These are phyloP conservation scores for Sporodiniella umbellata DNA, from an alignment of 371 early-diverging fungal genomes.

Conservation along the genomic window DNA sequence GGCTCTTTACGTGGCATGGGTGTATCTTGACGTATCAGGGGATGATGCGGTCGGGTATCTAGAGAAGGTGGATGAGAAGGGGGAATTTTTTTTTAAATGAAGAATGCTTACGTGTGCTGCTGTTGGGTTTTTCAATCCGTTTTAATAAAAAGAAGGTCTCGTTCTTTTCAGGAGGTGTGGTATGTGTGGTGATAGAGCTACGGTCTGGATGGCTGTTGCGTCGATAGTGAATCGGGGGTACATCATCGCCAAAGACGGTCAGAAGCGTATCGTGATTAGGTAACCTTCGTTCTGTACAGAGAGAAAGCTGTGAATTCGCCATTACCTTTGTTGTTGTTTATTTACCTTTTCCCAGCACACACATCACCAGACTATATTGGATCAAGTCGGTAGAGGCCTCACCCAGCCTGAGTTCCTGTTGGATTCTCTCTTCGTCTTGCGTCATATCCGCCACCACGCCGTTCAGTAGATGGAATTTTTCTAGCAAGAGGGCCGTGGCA, in stretches of 20 bases:
- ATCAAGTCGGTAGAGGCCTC: no score
- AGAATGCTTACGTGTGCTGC: not conserved
- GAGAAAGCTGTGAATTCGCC: conserved; percentile 6
- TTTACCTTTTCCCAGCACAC: conserved; percentile 23
- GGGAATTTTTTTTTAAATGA: not conserved
- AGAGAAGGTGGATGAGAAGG: not conserved
- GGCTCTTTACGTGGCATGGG: conserved; percentile 31
- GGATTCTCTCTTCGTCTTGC: conserved; percentile 13
- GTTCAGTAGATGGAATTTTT: conserved; percentile 49
- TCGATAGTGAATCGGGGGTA: conserved; percentile 32
- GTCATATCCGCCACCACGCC: conserved; percentile 37
- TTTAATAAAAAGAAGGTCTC: conserved; percentile 42
- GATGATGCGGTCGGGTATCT: conserved; percentile 25
- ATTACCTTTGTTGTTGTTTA: conserved; percentile 12
- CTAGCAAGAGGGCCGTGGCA: conserved; percentile 31
- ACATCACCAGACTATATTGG: conserved; percentile 27
- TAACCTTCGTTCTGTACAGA: conserved; percentile 17
- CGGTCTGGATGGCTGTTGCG: conserved; percentile 43
- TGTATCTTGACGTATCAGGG: conserved; percentile 41
- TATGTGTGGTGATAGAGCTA: conserved; percentile 39
- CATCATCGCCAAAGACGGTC: conserved; percentile 33
- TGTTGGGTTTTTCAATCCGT: conserved; percentile 6
- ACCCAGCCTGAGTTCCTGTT: no score
- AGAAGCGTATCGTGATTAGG: conserved; percentile 20
- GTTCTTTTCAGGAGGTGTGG: conserved; percentile 31